Conservation (phyloP, 208 protist genomes). For the Leishmania amazonensis region DNA sequence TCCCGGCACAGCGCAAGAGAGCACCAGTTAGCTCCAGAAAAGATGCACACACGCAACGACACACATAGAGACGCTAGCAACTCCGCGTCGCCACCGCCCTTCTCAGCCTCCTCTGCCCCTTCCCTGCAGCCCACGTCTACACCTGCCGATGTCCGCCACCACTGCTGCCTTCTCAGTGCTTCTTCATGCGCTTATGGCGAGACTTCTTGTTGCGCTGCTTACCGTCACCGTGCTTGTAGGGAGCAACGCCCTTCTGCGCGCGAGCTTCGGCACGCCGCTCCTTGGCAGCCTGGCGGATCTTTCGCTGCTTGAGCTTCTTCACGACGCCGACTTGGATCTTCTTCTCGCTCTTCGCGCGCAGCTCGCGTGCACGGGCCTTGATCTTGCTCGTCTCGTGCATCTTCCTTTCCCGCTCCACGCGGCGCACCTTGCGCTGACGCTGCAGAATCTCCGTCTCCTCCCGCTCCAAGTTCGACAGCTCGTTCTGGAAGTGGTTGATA, state of each 20-base stretch:
- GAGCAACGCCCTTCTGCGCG: conserved; percentile 53
- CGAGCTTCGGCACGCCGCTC: conserved; percentile 69
- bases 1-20: not conserved
- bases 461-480: conserved; percentile 62
- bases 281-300: conserved; percentile 70
- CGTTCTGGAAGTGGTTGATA: conserved; percentile 83
- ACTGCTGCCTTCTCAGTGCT: conserved; percentile 44
- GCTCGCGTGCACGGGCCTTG: conserved; percentile 55
- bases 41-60: not conserved
- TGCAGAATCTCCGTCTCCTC: conserved; percentile 66
- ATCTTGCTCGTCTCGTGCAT: conserved; percentile 50
- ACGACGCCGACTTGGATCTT: conserved; percentile 78
- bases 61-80: not conserved
- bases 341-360: conserved; percentile 77
- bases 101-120: not conserved
- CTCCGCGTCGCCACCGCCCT: not conserved
- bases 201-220: conserved; percentile 77
- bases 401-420: conserved; percentile 60
- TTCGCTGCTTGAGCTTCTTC: conserved; percentile 90
- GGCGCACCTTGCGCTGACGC: conserved; percentile 53
- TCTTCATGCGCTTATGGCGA: conserved; percentile 61
- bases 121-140: not conserved
- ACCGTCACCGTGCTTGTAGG: conserved; percentile 59
- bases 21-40: too few species aligned
- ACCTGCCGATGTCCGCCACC: not conserved